Conservation (phyloP, 2,329 filamentous ascomycete genomes). For the Beauveria varroae region DNA sequence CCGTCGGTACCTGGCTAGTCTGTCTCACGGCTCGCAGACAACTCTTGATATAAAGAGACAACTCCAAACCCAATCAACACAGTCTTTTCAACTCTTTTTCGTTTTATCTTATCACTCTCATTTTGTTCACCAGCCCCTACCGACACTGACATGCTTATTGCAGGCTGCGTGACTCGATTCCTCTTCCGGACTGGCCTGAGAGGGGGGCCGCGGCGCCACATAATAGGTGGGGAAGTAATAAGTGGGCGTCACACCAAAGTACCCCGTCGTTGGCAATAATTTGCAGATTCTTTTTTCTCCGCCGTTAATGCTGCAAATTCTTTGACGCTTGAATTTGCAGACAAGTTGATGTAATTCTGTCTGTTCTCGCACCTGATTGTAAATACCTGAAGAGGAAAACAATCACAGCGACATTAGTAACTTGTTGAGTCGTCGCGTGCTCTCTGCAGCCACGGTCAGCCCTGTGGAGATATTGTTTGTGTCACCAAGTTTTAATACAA, state of each 20-base stretch:
- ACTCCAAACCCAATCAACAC: too few relatives aligned
- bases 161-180: slow-evolving; percentile 3
- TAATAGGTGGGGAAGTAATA: neutral
- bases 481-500: neutral
- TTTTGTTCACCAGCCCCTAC: neutral
- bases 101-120: neutral
- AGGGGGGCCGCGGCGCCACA: neutral
- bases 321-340: too few relatives aligned
- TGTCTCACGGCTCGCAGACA: neutral
- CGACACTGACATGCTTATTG: neutral
- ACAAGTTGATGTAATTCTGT: too few relatives aligned
- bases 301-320: too few relatives aligned
- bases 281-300: neutral
- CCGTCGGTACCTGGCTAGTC: too few relatives aligned
- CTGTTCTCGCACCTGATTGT: too few relatives aligned
- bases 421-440: neutral
- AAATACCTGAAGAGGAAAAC: too few relatives aligned
- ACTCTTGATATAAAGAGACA: too few relatives aligned
- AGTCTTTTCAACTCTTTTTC: neutral
- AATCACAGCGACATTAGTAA: neutral
- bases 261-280: neutral
- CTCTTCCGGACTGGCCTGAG: neutral
- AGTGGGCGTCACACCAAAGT: too few relatives aligned
- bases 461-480: neutral
- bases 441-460: neutral